Evolutionary conservation across 331 rosid genomes (phyloP).

Genomic region (Quercus tomentella): DNA sequence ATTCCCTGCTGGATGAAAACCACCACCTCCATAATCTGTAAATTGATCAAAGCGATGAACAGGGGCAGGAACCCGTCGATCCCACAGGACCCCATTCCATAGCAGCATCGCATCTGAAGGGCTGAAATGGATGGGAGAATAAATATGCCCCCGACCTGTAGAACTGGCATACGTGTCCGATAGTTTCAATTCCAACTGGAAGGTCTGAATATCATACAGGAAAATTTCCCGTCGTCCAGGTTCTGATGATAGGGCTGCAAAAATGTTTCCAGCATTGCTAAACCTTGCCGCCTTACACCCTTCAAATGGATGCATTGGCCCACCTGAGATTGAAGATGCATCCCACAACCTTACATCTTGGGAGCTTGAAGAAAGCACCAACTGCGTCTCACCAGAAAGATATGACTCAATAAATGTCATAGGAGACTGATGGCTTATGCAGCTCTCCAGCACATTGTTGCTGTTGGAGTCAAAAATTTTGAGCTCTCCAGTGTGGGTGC

Average conservation of each 20-base stretch:
- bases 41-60: conserved; percentile 96
- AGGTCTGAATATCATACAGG: conserved; percentile 69
- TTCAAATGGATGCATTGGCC: conserved; percentile 85
- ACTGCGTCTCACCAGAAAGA: conserved; percentile 66
- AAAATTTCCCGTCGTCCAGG: conserved; percentile 71
- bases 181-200: conserved; percentile 58
- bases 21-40: conserved; percentile 98
- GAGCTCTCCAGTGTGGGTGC: conserved; percentile 89
- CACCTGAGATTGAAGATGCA: conserved; percentile 62
- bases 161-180: conserved; percentile 57
- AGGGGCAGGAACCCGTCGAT: conserved; percentile 64
- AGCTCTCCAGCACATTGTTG: conserved; percentile 76
- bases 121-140: conserved; percentile 76
- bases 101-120: conserved; percentile 89
- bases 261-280: conserved; percentile 72
- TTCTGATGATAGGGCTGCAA: conserved; percentile 82
- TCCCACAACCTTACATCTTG: conserved; percentile 88
- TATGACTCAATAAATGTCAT: conserved; percentile 73
- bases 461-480: conserved; percentile 74
- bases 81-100: conserved; percentile 98
- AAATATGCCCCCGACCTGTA: conserved; percentile 75
- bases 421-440: conserved; percentile 81
- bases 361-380: conserved; percentile 88
- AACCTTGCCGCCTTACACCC: conserved; percentile 96
- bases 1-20: conserved; percentile 98